Percentiles rank a stretch among this genome's conserved stretches.
Conservation (phyloP, 2,329 filamentous ascomycete genomes). For the Clarireedia monteithiana region DNA sequence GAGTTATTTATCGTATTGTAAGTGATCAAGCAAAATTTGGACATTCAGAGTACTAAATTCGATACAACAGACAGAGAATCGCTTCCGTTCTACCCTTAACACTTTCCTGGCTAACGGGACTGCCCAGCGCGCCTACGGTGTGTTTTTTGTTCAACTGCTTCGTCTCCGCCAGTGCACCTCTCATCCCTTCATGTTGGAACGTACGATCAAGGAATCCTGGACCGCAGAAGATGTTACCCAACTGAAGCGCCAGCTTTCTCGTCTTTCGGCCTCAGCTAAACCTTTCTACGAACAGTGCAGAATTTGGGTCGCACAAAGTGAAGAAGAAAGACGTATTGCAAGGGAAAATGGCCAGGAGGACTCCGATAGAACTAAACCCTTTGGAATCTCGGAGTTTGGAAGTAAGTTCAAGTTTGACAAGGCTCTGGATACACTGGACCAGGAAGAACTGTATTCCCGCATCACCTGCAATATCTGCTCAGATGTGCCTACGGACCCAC, state of each 20-base stretch:
- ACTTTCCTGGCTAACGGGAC: conserved; percentile 17
- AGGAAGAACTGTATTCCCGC: conserved; percentile 27
- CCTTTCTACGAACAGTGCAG: conserved; percentile 27
- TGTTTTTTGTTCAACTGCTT: conserved; percentile 27
- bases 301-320: conserved; percentile 15
- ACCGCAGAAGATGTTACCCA: conserved; percentile 21
- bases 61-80: conserved; percentile 31
- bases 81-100: conserved; percentile 25
- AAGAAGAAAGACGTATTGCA: not conserved
- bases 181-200: conserved; percentile 28
- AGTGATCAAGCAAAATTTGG: conserved; percentile 28
- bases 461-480: conserved; percentile 37
- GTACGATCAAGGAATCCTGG: conserved; percentile 26
- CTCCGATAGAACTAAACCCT: conserved; percentile 13
- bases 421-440: conserved; percentile 25
- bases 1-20: conserved; percentile 46
- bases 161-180: conserved; percentile 27
- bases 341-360: conserved; percentile 4
- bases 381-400: conserved; percentile 26
- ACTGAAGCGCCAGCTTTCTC: conserved; percentile 12
- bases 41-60: conserved; percentile 8
- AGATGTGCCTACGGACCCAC: conserved; percentile 31
- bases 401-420: conserved; percentile 25
- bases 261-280: not conserved
- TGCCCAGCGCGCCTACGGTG: conserved; percentile 16